Conservation (phyloP, 768 basidiomycete species). For the Lactifluus rugatus region DNA sequence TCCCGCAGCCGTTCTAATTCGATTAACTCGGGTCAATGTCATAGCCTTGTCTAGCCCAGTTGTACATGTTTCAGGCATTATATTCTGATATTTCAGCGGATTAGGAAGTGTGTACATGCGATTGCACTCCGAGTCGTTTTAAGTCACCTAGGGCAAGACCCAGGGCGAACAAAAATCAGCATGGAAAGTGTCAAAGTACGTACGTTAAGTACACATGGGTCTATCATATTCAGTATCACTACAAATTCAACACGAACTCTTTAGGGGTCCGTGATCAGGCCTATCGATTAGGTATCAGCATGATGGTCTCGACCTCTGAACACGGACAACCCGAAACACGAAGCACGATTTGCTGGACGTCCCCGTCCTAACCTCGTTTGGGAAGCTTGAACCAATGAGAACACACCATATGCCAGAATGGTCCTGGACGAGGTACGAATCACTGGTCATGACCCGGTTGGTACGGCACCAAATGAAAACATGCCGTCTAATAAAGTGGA, state of each 20-base stretch:
- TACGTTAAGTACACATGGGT: neutral
- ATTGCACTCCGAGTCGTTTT: neutral
- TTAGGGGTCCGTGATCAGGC: neutral
- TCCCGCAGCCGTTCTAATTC: neutral
- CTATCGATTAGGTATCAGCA: too few relatives aligned
- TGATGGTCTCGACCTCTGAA: neutral
- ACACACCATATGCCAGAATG: neutral
- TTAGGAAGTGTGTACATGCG: neutral
- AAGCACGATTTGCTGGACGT: neutral
- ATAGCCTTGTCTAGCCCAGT: neutral
- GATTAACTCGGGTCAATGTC: neutral
- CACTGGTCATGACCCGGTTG: neutral
- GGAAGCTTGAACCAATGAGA: neutral
- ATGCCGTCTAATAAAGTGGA: neutral
- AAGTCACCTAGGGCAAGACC: neutral
- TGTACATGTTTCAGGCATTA: too few relatives aligned
- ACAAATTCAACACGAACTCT: neutral
- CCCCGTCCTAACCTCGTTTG: neutral
- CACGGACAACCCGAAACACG: neutral
- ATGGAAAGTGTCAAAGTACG: constrained; percentile 6
- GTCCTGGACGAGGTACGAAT: neutral
- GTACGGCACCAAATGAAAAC: neutral
- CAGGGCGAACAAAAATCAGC: neutral
- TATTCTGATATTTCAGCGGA: neutral
- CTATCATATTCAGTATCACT: neutral